phyloP scores from a whole-genome alignment of 768 basidiomycete genomes.

The Chalciporus piperatus region DNA sequence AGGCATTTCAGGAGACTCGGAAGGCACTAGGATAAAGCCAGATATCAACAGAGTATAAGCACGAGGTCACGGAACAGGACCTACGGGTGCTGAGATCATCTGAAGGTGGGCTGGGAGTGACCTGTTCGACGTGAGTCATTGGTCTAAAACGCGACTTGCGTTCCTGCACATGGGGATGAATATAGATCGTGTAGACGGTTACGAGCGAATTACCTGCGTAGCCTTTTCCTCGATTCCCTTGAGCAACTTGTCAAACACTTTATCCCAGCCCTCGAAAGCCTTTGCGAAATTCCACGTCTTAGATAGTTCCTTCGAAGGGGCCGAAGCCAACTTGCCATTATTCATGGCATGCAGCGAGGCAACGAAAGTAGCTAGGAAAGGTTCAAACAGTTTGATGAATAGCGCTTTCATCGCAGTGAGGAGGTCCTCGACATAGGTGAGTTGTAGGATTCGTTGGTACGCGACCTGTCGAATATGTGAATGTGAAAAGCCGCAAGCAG shows the following conservation, averaged over 20 bases:
- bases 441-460: slow-evolving; percentile 92
- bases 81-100: slow-evolving; percentile 60
- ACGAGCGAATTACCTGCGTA: slow-evolving; percentile 46
- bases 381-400: slow-evolving; percentile 85
- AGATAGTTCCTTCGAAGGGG: slow-evolving; percentile 35
- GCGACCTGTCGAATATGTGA: slow-evolving; percentile 60
- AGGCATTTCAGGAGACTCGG: slow-evolving; percentile 47
- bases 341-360: slow-evolving; percentile 72
- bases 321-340: slow-evolving; percentile 35
- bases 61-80: slow-evolving; percentile 8
- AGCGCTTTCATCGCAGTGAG: slow-evolving; percentile 75
- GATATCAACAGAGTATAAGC: not conserved
- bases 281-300: slow-evolving; percentile 65
- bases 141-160: slow-evolving; percentile 63
- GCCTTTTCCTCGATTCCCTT: slow-evolving; percentile 74
- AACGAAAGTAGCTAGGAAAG: slow-evolving; percentile 79
- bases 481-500: too few relatives aligned
- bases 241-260: slow-evolving; percentile 72
- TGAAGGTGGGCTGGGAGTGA: slow-evolving; percentile 45
- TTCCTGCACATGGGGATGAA: slow-evolving; percentile 46
- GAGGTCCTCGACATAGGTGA: slow-evolving; percentile 91
- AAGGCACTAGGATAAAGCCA: slow-evolving; percentile 37
- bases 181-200: not conserved
- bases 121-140: slow-evolving; percentile 32
- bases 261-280: slow-evolving; percentile 79